Evolutionary conservation across 331 rosid genomes (phyloP), one percentile per base, ranked within the genome.

Genomic region (Acacia pycnantha): DNA sequence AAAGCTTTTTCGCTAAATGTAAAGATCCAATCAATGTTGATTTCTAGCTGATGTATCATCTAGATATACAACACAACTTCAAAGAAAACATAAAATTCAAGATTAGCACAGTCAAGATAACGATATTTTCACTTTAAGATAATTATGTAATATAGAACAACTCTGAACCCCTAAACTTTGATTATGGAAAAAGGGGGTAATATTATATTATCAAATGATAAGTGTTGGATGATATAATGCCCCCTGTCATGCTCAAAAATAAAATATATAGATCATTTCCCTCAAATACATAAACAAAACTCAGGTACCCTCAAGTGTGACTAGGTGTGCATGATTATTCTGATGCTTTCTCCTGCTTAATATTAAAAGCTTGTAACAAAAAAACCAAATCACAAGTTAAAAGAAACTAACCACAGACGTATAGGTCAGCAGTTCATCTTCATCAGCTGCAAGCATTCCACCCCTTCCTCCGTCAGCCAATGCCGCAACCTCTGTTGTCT

Each of bases 331-430:
- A 64, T 77, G 69, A 82, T 77, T 56, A 46, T 26, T 62, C 64
- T 64, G 72, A 41, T 21, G 81, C 53, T 71, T 73, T 74, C 65
- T 15, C 16, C 79, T 15, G 22, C 77, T 44, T 44, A 75, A 74
- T 67, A 15, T 51, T 68, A 40, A 33, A 31, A 62, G 69, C 29
- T 75, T 29, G 27, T 56, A 56, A 77, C 74, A 22, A 29, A 11
- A 14, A 70, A 73, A 64, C 66, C 26, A 62, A 69, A 62, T 74
- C 74, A 48, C n/a, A 77, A 77, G 77, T 62, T 59, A 68, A 77
- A 62, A 78, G 82, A 81, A 76, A 88, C 93, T 84, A 79, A 94
- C 97, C 87, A 65, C 86, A 70, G 97, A 87, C 73, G 84, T 89
- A 80, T 66, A 77, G 62, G 69, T 83, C 46, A 80, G 78, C 27